Base-by-base conservation (phyloP, 495 filamentous ascomycete species). In the Pyrenula aspistea region DNA sequence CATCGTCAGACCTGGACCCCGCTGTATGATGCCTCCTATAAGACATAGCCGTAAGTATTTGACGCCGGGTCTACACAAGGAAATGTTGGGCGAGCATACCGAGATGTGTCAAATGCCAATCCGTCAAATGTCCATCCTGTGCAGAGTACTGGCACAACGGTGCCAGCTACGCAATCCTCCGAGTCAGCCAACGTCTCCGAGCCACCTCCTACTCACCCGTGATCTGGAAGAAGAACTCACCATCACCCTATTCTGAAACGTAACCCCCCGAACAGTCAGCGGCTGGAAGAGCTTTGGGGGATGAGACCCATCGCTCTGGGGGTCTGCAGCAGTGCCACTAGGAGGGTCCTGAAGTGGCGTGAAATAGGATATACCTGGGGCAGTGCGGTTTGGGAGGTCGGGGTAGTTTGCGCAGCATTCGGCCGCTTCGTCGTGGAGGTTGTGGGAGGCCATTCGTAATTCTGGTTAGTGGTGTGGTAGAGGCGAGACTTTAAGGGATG, bases 81-180 rank as follows among this genome's bases (percentile, higher is more conserved):
- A 42, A 15, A 42, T 15, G 15, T 42, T 15, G 4, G 4, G 4
- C 4, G 31, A 15, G 15, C 31, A 42, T 42, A 42, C 78, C 78
- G 47, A 80, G 67, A 64, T 80, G 75, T 10, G 78, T 71, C 12
- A 80, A 68, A 68, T 88, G 84, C 82, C 83, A 88, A 22, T 73
- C 60, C 0, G 82, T 85, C 60, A 79, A 71, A 57, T 80, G 76
- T 53, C 83, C 83, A 59, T 85, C 75, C 15, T 84, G 64, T 19
- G 82, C 82, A 19, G 78, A 83, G 68, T 88, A 88, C 67, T 86
- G 83, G 72, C 86, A 89, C 59, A 86, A 71, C 0, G 83, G 83
- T 4, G 81, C 76, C 24, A 78, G 64, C 73, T 66, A 50, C 15
- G 15, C 10, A 8, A 52, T 10, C 19, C 19, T 8, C n/a, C n/a